Percentiles rank a stretch among this genome's conserved stretches.
Conservation (phyloP, 1,284 basidiomycete species). For the Cryptococcus sp. region DNA sequence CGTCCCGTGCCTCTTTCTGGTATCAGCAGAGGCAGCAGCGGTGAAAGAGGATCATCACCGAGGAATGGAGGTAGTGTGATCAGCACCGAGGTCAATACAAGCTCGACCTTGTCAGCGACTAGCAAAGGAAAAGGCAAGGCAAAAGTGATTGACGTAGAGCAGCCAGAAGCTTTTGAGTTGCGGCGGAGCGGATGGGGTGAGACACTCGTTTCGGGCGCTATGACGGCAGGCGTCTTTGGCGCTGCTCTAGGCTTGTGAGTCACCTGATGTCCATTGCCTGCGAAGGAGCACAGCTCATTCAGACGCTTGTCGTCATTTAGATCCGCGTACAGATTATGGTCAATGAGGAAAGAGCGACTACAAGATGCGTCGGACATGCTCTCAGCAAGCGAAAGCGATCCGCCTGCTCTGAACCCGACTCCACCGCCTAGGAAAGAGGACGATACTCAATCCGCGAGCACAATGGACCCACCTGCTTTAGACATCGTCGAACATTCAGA, state of each 20-base stretch:
- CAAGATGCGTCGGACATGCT: neutral
- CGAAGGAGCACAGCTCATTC: no score
- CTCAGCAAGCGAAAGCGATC: neutral
- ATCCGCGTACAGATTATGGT: constrained; percentile 31
- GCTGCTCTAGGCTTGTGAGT: constrained; percentile 41
- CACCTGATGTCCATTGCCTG: no score
- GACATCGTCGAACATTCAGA: no score
- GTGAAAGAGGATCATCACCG: no score
- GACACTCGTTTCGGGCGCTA: constrained; percentile 23
- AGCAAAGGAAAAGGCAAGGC: no score
- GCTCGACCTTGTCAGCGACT: no score
- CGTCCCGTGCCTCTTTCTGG: no score
- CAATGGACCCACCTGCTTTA: no score
- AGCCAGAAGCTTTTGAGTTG: neutral
- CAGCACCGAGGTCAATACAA: no score
- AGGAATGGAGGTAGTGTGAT: no score
- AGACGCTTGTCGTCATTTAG: constrained; percentile 2
- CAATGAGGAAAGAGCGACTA: constrained; percentile 2
- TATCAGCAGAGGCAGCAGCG: no score
- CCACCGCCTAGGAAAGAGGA: neutral
- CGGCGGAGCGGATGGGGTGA: constrained; percentile 25
- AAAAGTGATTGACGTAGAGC: neutral
- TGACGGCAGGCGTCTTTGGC: constrained; percentile 33
- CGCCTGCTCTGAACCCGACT: neutral
- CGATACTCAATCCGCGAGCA: no score